A percentile compares a stretch with the other conserved stretches of the same genome.
Evolutionary conservation across 2,329 filamentous ascomycete species (phyloP).

Genomic region (Neofusicoccum ribis): DNA sequence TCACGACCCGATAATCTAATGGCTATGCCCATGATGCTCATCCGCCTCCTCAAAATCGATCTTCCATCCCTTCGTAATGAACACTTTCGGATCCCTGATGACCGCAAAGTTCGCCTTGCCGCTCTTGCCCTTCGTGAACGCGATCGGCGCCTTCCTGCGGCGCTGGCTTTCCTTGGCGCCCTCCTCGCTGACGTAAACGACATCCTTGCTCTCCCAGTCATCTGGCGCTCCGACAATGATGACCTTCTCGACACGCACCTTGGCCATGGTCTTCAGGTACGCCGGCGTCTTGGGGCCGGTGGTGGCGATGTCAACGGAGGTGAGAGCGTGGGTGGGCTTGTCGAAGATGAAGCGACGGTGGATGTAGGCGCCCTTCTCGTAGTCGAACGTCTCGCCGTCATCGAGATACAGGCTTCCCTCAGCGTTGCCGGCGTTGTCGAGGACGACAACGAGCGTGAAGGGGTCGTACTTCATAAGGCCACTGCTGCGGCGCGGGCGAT

Average conservation of each 20-base stretch:
- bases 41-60: constrained; percentile 49
- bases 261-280: constrained; percentile 77
- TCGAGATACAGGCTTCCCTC: constrained; percentile 86
- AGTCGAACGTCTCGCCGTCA: constrained; percentile 91
- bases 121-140: constrained; percentile 57
- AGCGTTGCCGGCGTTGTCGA: constrained; percentile 69
- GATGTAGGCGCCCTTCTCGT: constrained; percentile 81
- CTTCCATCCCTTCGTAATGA: constrained; percentile 65
- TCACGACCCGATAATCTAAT: background rate
- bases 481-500: constrained; percentile 80
- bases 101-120: constrained; percentile 64
- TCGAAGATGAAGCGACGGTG: constrained; percentile 75
- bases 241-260: constrained; percentile 79
- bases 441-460: constrained; percentile 82
- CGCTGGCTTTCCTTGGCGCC: constrained; percentile 45
- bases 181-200: constrained; percentile 66
- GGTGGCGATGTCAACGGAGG: constrained; percentile 64
- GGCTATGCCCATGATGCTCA: background rate
- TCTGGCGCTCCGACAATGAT: constrained; percentile 77
- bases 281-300: constrained; percentile 61
- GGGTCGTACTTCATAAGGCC: constrained; percentile 92
- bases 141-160: constrained; percentile 54
- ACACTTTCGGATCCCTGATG: constrained; percentile 62
- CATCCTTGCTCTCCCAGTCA: constrained; percentile 66
- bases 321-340: constrained; percentile 57